Evolutionary conservation across 2,329 filamentous ascomycete genomes (phyloP).

Genomic region (Fusarium avenaceum): DNA sequence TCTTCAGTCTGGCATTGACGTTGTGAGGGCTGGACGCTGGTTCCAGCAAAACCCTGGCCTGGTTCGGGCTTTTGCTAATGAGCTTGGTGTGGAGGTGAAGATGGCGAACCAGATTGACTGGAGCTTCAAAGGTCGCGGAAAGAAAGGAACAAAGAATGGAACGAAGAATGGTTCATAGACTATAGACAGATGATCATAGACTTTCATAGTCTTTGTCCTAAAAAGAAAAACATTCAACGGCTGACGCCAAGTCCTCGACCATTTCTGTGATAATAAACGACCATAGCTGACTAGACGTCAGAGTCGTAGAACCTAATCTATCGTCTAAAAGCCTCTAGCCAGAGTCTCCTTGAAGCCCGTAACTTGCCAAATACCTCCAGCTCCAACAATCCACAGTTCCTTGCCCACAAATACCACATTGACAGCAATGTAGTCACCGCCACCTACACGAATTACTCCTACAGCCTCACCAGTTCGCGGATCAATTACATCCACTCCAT

Average conservation of each 20-base stretch:
- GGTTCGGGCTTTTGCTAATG: slow-evolving; percentile 67
- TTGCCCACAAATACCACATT: not conserved
- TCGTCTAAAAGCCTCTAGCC: not conserved
- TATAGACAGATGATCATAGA: not conserved
- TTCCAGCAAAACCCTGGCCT: slow-evolving; percentile 71
- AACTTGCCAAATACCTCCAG: not conserved
- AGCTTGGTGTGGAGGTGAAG: slow-evolving; percentile 61
- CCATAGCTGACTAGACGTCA: too few species aligned
- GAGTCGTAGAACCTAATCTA: too few species aligned
- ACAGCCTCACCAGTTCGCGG: not conserved
- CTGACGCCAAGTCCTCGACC: too few species aligned
- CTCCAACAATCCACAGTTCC: not conserved
- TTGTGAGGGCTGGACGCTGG: slow-evolving; percentile 62
- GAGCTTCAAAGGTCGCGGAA: slow-evolving; percentile 61
- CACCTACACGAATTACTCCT: not conserved
- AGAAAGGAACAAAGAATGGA: slow-evolving; percentile 1
- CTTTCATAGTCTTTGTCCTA: too few species aligned
- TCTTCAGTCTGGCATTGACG: slow-evolving; percentile 62
- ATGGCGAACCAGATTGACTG: slow-evolving; percentile 68
- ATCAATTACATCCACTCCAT: not conserved
- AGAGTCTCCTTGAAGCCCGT: not conserved
- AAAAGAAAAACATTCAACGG: too few species aligned
- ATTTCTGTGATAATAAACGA: too few species aligned
- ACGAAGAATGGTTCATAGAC: not conserved
- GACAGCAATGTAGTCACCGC: not conserved